phyloP scores from a whole-genome alignment of 139 green algal species.

The Chlamydomonas incerta region DNA sequence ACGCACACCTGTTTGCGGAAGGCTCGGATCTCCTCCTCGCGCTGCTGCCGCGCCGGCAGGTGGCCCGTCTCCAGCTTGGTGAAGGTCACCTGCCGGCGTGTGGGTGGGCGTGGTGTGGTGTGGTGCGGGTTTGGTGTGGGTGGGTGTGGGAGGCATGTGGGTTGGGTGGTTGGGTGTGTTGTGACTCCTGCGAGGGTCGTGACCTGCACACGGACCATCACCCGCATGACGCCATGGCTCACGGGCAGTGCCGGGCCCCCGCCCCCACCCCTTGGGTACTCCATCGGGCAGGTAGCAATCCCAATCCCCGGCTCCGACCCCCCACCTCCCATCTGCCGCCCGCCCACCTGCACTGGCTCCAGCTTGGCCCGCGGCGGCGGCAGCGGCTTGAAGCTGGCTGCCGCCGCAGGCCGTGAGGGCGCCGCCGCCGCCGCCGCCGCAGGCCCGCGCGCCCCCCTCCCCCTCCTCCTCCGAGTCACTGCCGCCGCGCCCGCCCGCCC shows the following conservation, averaged over 20 bases:
- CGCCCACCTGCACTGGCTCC: slow-evolving; percentile 48
- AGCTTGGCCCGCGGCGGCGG: slow-evolving; percentile 53
- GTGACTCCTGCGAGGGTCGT: too few relatives aligned
- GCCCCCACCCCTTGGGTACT: too few relatives aligned
- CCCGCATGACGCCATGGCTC: too few relatives aligned
- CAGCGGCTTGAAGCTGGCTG: slow-evolving; percentile 53
- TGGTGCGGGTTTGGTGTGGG: neutral
- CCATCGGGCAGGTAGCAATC: neutral
- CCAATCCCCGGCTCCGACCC: neutral
- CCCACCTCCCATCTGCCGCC: neutral
- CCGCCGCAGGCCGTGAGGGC: neutral
- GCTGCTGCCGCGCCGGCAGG: slow-evolving; percentile 67
- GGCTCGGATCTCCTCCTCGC: slow-evolving; percentile 69
- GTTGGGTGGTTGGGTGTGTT: too few relatives aligned
- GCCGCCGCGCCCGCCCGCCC: too few relatives aligned
- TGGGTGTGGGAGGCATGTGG: too few relatives aligned
- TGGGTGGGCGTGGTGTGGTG: neutral
- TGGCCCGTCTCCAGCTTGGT: slow-evolving; percentile 71
- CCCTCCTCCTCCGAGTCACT: neutral
- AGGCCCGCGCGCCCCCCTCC: neutral
- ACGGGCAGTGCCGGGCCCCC: too few relatives aligned
- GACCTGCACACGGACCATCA: too few relatives aligned
- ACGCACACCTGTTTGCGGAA: slow-evolving; percentile 54
- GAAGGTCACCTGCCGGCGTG: slow-evolving; percentile 67
- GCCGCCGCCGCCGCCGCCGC: neutral